Evolutionary conservation across 164 flowering plant species (phyloP), one percentile per base, ranked within the genome.

Genomic region (Umbilicus rupestris): DNA sequence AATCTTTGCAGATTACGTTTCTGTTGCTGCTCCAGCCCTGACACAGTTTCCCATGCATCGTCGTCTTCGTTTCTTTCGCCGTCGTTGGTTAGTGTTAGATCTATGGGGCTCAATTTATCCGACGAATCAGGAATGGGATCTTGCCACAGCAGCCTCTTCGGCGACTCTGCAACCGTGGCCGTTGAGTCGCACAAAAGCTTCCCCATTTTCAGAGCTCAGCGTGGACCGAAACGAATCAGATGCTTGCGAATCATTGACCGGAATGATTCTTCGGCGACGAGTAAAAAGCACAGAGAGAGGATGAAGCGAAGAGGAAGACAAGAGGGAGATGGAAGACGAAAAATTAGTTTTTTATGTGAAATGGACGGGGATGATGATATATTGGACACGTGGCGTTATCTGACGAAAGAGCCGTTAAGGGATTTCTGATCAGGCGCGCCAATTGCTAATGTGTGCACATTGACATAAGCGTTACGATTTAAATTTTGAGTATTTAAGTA

Each of bases 11-110:
- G 71, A 49, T 75, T 73, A 64, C 87, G 75, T 70, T 71, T 78
- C 74, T 87, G 96, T 75, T 89, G 93, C 17, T 87, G 90, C 59
- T 92, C 94, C 30, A 92, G 70, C 9, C 94, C 97, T 5, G 70
- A 26, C 9, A 92, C 94, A 45, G 74, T 76, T 0, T 82, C 92
- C 96, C 96, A 92, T n/a, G 71, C 47, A 49, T 39, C 20, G 33
- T 39, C 46, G 44, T 47, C 12, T 19, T 49, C 41, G 52, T 62
- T 39, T 49, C 17, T 41, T 22, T 65, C 62, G 6, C 49, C 47
- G 64, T 65, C 64, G 62, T 68, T 73, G 44, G 57, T n/a, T n/a
- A n/a, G 62, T 10, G 24, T 73, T 46, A 35, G 69, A 29, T 20
- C 52, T 63, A 58, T 44, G 8, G 7, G 66, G 47, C 46, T 35